Evolutionary conservation across 2,329 filamentous ascomycete genomes (phyloP).

Genomic region (Nemania diffusa): DNA sequence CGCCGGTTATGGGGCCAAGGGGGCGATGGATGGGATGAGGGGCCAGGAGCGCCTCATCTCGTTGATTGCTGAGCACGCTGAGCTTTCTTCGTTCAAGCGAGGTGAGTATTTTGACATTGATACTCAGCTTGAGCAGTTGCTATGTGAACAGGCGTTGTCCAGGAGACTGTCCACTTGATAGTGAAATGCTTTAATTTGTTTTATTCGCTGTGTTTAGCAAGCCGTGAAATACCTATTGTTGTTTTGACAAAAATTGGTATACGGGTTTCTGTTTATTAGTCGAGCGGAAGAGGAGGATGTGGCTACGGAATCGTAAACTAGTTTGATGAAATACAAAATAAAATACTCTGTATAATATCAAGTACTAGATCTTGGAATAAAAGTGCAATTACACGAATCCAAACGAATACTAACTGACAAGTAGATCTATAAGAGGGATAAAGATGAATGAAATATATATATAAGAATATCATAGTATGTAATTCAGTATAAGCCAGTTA

Average conservation of each 20-base stretch:
- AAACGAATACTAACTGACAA: background rate
- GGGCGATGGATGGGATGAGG: background rate
- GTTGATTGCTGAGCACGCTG: constrained; percentile 22
- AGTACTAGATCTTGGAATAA: no score
- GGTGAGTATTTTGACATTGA: constrained; percentile 28
- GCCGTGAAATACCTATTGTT: no score
- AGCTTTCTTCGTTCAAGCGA: constrained; percentile 18
- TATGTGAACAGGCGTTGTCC: background rate
- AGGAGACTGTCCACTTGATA: background rate
- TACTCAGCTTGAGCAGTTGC: constrained; percentile 4
- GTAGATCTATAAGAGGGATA: background rate
- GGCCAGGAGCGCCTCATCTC: constrained; percentile 22
- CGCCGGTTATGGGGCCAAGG: constrained; percentile 11
- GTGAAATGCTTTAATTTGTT: background rate
- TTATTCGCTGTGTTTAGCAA: background rate
- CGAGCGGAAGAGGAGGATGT: no score
- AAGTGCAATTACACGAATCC: no score
- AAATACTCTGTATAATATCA: no score
- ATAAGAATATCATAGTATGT: background rate
- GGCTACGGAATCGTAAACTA: no score
- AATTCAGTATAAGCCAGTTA: background rate
- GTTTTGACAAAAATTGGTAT: no score
- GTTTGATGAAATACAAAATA: no score
- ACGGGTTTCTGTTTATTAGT: no score
- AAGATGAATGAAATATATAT: background rate